These are phyloP conservation scores for Xylaria hypoxylon DNA, from an alignment of 2,329 filamentous ascomycete genomes.

Conservation along the genomic window DNA sequence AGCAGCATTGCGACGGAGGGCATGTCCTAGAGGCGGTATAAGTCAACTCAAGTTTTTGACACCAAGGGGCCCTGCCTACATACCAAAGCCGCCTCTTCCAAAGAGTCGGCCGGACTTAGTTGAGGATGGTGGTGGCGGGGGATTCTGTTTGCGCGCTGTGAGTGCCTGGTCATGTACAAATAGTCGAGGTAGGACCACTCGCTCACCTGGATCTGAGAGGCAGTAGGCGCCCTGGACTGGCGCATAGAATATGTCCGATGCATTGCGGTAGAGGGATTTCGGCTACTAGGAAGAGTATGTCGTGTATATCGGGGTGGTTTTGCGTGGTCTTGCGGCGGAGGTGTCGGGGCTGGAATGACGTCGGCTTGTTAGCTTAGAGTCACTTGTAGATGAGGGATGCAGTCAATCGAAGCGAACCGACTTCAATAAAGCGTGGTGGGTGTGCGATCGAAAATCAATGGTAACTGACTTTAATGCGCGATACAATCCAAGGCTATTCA, in stretches of 20 bases:
- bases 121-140: constrained; percentile 88
- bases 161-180: constrained; percentile 14
- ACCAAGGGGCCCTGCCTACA: constrained; percentile 51
- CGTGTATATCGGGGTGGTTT: constrained; percentile 10
- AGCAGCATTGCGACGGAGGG: constrained; percentile 77
- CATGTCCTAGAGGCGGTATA: constrained; percentile 63
- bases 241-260: constrained; percentile 99
- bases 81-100: constrained; percentile 86
- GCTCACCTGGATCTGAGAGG: constrained; percentile 75
- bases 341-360: background rate
- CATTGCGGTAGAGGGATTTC: constrained; percentile 66
- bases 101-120: constrained; percentile 94
- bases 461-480: constrained; percentile 12
- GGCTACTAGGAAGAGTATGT: constrained; percentile 20
- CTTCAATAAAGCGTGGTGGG: background rate
- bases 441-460: constrained; percentile 10
- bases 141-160: constrained; percentile 70
- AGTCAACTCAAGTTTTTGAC: background rate
- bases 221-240: constrained; percentile 94
- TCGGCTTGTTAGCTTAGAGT: background rate
- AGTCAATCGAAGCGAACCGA: background rate
- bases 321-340: constrained; percentile 13
- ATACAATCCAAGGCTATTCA: constrained; percentile 1
- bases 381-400: background rate
- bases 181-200: constrained; percentile 16